phyloP scores from a whole-genome alignment of 768 basidiomycete genomes.

The Suillus hirtellus region DNA sequence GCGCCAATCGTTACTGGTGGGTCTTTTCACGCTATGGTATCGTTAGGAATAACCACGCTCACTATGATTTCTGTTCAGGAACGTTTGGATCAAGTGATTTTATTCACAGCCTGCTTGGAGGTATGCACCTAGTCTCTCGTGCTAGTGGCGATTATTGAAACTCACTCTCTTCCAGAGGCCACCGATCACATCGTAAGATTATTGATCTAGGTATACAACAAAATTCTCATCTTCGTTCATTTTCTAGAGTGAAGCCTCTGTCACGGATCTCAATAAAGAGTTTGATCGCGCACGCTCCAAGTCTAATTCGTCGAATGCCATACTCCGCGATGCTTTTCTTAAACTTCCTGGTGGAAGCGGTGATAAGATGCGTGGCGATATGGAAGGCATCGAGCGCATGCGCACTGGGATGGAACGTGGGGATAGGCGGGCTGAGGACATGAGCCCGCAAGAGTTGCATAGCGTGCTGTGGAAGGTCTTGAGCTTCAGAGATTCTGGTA shows the following conservation, averaged over 20 bases:
- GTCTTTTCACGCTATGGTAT: not conserved
- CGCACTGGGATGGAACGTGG: conserved; percentile 57
- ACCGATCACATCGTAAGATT: conserved; percentile 57
- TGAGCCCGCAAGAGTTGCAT: conserved; percentile 90
- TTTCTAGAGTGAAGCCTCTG: conserved; percentile 59
- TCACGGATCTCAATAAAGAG: conserved; percentile 81
- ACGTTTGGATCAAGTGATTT: conserved; percentile 82
- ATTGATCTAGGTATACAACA: not conserved
- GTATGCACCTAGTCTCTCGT: conserved; percentile 39
- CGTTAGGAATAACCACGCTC: not conserved
- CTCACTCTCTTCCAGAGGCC: conserved; percentile 44
- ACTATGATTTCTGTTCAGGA: conserved; percentile 36
- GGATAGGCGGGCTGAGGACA: conserved; percentile 72
- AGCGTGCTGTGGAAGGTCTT: conserved; percentile 82
- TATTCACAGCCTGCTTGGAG: conserved; percentile 70
- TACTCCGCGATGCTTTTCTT: conserved; percentile 61
- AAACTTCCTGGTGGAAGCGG: conserved; percentile 63
- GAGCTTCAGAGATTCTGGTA: conserved; percentile 79
- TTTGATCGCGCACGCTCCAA: conserved; percentile 68
- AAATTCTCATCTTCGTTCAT: conserved; percentile 6
- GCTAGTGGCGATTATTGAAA: not conserved
- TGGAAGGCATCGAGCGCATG: conserved; percentile 73
- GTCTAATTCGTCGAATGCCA: conserved; percentile 40
- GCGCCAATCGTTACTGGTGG: conserved; percentile 79
- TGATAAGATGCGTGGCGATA: conserved; percentile 66